A percentile compares a stretch with the other conserved stretches of the same genome.
Conservation (phyloP, 2,329 filamentous ascomycete genomes). For the Fusarium verticillioides region DNA sequence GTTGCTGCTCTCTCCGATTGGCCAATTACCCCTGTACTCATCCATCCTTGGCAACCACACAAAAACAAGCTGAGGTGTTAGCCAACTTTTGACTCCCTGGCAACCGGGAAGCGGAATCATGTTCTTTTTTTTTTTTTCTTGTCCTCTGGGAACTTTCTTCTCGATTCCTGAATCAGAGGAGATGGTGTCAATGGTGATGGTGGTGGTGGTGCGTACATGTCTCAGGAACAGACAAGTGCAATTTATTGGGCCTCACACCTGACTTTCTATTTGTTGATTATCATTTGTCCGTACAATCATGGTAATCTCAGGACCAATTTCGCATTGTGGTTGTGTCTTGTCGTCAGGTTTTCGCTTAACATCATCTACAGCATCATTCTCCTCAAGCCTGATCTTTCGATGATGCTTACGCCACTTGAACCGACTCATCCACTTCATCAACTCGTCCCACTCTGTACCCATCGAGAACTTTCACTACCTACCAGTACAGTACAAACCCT, state of each 20-base stretch:
- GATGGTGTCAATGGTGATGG: conserved; percentile 5
- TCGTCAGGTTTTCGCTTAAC: conserved; percentile 27
- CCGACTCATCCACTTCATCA: conserved; percentile 9
- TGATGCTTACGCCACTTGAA: conserved; percentile 18
- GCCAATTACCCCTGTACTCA: conserved; percentile 26
- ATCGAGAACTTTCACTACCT: conserved; percentile 1
- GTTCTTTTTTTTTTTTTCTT: not conserved
- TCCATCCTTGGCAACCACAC: conserved; percentile 22
- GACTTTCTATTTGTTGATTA: not conserved
- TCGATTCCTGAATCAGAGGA: conserved; percentile 11
- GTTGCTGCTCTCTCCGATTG: conserved; percentile 31
- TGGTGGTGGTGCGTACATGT: conserved; percentile 25
- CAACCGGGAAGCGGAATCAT: conserved; percentile 33
- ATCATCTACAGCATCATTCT: conserved; percentile 11
- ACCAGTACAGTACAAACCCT: not conserved
- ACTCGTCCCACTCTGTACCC: conserved; percentile 22
- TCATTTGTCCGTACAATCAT: not conserved
- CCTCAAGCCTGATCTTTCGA: conserved; percentile 3
- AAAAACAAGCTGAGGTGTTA: conserved; percentile 28
- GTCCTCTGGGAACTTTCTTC: conserved; percentile 36
- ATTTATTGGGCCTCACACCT: not conserved
- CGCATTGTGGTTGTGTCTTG: conserved; percentile 14
- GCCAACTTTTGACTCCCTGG: conserved; percentile 30
- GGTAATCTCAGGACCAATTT: conserved; percentile 2
- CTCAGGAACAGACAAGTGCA: conserved; percentile 17